phyloP scores from a whole-genome alignment of 169 alveolate genomes.

The Plasmodium cynomolgi region DNA sequence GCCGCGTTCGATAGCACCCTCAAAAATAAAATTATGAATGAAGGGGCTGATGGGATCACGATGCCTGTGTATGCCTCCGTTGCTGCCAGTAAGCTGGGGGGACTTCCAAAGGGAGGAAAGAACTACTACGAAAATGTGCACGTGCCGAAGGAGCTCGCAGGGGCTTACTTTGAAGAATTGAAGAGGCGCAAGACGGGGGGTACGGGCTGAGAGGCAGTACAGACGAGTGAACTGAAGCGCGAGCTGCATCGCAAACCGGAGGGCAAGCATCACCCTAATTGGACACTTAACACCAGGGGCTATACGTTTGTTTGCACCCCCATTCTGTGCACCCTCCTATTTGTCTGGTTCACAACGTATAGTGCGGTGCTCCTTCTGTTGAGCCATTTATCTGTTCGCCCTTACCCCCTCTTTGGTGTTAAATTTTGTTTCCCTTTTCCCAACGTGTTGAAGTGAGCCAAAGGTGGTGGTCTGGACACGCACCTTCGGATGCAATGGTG shows the following conservation, averaged over 20 bases:
- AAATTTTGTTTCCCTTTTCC: not conserved
- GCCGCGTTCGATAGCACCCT: slow-evolving; percentile 51
- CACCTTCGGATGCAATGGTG: not conserved
- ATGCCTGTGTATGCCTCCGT: slow-evolving; percentile 57
- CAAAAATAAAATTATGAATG: slow-evolving; percentile 29
- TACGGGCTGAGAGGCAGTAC: not conserved
- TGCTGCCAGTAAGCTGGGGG: not conserved
- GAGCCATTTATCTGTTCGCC: not conserved
- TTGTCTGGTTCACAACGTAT: not conserved
- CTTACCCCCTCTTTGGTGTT: not conserved
- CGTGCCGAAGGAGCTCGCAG: slow-evolving; percentile 63
- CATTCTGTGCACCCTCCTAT: not conserved
- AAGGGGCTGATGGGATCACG: not conserved
- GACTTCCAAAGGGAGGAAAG: not conserved
- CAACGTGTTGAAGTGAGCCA: not conserved
- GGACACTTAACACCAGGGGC: not conserved
- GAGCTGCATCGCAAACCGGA: not conserved
- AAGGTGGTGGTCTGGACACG: not conserved
- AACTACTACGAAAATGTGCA: slow-evolving; percentile 68
- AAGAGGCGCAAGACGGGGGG: slow-evolving; percentile 7
- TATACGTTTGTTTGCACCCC: not conserved
- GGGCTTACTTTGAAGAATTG: slow-evolving; percentile 4
- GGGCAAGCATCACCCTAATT: not conserved
- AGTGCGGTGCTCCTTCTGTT: not conserved
- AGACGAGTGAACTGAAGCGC: not conserved